phyloP scores from a whole-genome alignment of 768 basidiomycete genomes.

The Pisolithus sp. region DNA sequence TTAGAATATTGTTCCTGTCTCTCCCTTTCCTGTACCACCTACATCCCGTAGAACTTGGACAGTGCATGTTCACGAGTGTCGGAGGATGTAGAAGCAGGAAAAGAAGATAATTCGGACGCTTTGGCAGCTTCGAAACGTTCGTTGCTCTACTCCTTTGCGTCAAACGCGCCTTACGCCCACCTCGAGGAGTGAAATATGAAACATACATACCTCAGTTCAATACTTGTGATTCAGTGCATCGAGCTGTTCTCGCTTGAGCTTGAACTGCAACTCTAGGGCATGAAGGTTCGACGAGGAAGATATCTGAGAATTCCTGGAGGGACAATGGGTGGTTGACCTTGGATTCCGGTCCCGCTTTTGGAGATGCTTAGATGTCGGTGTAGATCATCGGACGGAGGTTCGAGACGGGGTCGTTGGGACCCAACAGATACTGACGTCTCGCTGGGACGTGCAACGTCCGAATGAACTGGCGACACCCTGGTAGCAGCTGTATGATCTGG shows the following conservation, averaged over 20 bases:
- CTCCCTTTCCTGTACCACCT: conserved; percentile 63
- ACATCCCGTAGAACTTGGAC: conserved; percentile 66
- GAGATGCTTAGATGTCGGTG: conserved; percentile 42
- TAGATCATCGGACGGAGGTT: conserved; percentile 78
- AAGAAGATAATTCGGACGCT: conserved; percentile 46
- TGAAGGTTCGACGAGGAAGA: conserved; percentile 27
- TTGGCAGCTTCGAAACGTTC: conserved; percentile 72
- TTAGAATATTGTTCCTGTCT: conserved; percentile 54
- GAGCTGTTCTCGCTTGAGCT: conserved; percentile 61
- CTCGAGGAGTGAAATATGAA: background rate
- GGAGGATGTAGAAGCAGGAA: conserved; percentile 44
- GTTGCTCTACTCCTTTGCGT: conserved; percentile 54
- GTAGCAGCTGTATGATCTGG: background rate
- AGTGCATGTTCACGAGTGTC: conserved; percentile 63
- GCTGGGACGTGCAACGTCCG: conserved; percentile 21
- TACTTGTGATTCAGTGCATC: conserved; percentile 74
- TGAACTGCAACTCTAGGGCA: conserved; percentile 60
- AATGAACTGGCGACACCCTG: background rate
- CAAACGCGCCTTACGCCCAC: background rate
- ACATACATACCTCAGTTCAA: conserved; percentile 71
- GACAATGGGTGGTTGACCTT: conserved; percentile 63
- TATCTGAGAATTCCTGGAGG: conserved; percentile 55
- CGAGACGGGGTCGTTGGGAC: conserved; percentile 72
- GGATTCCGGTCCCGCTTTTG: conserved; percentile 26
- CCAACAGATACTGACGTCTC: conserved; percentile 39